Evolutionary conservation across 2,329 filamentous ascomycete genomes (phyloP).

Genomic region (Scedosporium apiospermum): DNA sequence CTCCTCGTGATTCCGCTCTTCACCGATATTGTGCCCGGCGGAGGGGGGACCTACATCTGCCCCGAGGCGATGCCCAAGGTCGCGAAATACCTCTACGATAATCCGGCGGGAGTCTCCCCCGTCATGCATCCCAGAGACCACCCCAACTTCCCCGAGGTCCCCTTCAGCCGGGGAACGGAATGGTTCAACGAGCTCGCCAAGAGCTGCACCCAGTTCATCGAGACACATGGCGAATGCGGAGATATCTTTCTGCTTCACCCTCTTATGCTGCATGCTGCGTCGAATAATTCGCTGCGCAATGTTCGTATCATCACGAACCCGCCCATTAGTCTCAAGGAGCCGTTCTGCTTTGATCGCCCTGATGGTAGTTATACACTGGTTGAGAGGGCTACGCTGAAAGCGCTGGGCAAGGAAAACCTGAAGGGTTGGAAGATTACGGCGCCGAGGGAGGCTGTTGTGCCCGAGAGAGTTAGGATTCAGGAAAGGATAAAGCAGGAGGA

Average conservation of each 20-base stretch:
- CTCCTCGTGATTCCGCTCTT: conserved; percentile 60
- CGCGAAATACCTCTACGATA: conserved; percentile 46
- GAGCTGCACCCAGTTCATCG: conserved; percentile 38
- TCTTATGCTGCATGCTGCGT: conserved; percentile 49
- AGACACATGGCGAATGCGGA: conserved; percentile 42
- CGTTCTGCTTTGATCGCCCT: conserved; percentile 25
- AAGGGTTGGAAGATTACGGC: conserved; percentile 41
- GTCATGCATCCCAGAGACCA: conserved; percentile 50
- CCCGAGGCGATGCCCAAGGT: conserved; percentile 47
- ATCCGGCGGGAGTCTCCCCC: conserved; percentile 58
- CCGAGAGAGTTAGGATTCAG: conserved; percentile 18
- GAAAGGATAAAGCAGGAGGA: conserved; percentile 18
- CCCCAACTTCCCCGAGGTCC: conserved; percentile 31
- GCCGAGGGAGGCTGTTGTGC: conserved; percentile 39
- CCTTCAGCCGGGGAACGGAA: conserved; percentile 21
- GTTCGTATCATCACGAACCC: conserved; percentile 19
- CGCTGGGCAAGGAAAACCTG: conserved; percentile 35
- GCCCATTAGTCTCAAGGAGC: conserved; percentile 35
- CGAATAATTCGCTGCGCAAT: conserved; percentile 18
- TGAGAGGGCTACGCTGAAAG: conserved; percentile 42
- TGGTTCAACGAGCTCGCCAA: conserved; percentile 33
- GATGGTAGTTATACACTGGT: conserved; percentile 42
- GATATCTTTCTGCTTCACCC: conserved; percentile 52
- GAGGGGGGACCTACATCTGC: conserved; percentile 57
- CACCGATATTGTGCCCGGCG: conserved; percentile 49